These are phyloP conservation scores for Neonectria punicea DNA, from an alignment of 2,329 filamentous ascomycete species.

Conservation along the genomic window DNA sequence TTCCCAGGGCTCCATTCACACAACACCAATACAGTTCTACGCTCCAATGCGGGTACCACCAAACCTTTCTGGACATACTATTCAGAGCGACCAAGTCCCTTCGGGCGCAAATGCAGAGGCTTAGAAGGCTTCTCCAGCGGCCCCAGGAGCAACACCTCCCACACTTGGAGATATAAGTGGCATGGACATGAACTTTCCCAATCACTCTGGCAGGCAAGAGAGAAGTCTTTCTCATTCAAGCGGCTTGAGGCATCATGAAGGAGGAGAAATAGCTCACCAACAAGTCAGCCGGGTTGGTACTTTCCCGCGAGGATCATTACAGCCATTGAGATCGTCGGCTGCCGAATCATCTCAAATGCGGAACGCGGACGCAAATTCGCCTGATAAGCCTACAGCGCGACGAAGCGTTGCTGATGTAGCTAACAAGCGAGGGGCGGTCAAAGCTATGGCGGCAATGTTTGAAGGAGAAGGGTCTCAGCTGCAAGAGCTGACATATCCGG, in stretches of 20 bases:
- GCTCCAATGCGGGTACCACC: constrained; percentile 34
- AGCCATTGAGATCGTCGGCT: not conserved
- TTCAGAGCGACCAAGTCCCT: not conserved
- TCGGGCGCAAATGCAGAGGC: constrained; percentile 21
- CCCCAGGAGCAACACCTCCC: not conserved
- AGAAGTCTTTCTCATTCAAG: not conserved
- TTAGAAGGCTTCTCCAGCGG: constrained; percentile 33
- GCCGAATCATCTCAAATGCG: not conserved
- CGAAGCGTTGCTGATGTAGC: constrained; percentile 33
- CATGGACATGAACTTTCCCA: not conserved
- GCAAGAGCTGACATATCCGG: constrained; percentile 12
- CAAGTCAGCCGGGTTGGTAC: constrained; percentile 1
- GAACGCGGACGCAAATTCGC: constrained; percentile 24
- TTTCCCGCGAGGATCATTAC: constrained; percentile 5
- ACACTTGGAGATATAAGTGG: not conserved
- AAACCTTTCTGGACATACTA: constrained; percentile 10
- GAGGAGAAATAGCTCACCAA: not conserved
- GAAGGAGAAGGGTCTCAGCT: constrained; percentile 46
- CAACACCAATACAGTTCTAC: constrained; percentile 41
- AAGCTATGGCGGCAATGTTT: constrained; percentile 64
- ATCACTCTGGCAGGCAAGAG: not conserved
- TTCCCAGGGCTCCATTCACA: constrained; percentile 24
- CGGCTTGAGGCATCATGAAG: not conserved
- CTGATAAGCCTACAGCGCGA: constrained; percentile 14
- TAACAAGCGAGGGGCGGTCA: constrained; percentile 51